Percentiles rank a stretch among this genome's conserved stretches.
phyloP scores from a whole-genome alignment of 768 basidiomycete species.

The Russula virescens region DNA sequence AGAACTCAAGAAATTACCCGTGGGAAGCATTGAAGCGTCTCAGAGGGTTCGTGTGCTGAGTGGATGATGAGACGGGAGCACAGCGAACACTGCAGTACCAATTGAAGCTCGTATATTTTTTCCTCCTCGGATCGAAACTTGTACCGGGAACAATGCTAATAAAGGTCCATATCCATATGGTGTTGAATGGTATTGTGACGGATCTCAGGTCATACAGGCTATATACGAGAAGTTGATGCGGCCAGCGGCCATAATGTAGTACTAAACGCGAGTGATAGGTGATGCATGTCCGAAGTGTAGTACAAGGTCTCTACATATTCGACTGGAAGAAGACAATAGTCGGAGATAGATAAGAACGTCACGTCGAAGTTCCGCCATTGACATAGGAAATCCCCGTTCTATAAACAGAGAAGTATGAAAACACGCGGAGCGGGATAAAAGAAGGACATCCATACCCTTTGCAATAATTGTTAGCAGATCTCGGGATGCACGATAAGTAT shows the following conservation, averaged over 20 bases:
- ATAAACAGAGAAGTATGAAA: neutral
- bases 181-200: neutral
- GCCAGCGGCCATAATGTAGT: no score
- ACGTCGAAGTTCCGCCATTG: conserved; percentile 5
- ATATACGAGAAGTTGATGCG: neutral
- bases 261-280: neutral
- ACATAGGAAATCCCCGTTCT: conserved; percentile 16
- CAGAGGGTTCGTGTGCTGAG: conserved; percentile 37
- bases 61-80: conserved; percentile 35
- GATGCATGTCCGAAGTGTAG: neutral
- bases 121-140: conserved; percentile 17
- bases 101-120: no score
- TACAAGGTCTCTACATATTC: neutral
- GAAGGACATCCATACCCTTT: conserved; percentile 35
- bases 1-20: no score
- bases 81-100: conserved; percentile 34
- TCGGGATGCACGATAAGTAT: conserved; percentile 87
- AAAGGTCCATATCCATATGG: neutral
- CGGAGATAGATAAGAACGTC: neutral
- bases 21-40: conserved; percentile 38
- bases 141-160: neutral
- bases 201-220: neutral
- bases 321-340: neutral
- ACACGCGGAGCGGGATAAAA: neutral
- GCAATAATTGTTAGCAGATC: conserved; percentile 62